Base-by-base conservation (phyloP, 768 basidiomycete species). In the Hypsizygus marmoreus region DNA sequence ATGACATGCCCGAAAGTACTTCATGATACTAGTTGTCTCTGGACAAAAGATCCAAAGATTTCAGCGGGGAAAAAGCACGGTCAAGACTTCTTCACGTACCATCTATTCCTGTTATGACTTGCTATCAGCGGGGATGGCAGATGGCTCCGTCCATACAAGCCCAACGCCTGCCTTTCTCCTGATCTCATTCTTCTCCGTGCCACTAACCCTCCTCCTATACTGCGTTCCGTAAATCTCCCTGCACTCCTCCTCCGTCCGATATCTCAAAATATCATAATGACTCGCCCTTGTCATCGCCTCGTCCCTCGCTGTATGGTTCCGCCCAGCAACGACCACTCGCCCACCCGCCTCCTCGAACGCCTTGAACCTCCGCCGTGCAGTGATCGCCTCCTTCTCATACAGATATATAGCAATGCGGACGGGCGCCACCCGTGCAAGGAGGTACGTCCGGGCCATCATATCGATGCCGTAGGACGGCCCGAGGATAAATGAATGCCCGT, bases 191-290 rank as follows among this genome's bases (percentile, higher is more conserved):
- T 59, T 52, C 45, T 64, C 54, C 11, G 62, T 61, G 24, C 57
- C 60, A 30, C 60, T 63, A 3, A 63, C 51, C 29, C 61, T 48
- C 40, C 43, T 37, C 16, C 52, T 47, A 40, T 60, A 62, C 23
- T 39, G 40, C 6, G 24, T 38, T 8, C 59, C 62, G 49, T 62
- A 64, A 7, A 56, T 24, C 13, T 29, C 47, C 0, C 53, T 45
- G 35, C 50, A 58, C 36, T 64, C 61, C 13, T 55, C 53, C 31
- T 60, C 61, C 7, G 61, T 64, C 28, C 56, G 48, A 37, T 62
- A 64, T 24, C 58, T 47, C 35, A 64, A 34, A 19, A 66, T 63
- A 53, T 66, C 64, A 33, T 66, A 66, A 43, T 64, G 58, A 16
- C 57, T 63, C 1, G 49, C 61, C 2, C 55, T 33, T 4, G 60